Evolutionary conservation across 2,329 filamentous ascomycete genomes (phyloP).

Genomic region (Calonectria naviculata): DNA sequence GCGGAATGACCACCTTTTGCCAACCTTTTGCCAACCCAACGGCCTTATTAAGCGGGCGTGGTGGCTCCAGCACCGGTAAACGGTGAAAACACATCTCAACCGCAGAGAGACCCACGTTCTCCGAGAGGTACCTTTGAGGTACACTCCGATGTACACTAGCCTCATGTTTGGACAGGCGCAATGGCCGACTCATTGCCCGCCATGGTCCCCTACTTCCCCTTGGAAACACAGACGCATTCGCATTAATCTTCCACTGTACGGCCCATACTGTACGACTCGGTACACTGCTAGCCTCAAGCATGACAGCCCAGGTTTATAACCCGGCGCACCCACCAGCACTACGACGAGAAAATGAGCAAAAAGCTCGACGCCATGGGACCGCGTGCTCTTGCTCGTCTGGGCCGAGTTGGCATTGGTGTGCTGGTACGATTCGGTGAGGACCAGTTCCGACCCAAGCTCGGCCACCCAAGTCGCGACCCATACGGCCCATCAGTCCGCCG

Average conservation of each 20-base stretch:
- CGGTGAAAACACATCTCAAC: background rate
- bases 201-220: background rate
- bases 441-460: conserved; percentile 37
- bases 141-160: background rate
- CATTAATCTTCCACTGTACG: background rate
- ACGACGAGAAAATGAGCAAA: background rate
- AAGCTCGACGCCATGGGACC: background rate
- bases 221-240: background rate
- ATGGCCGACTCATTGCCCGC: background rate
- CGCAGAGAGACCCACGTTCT: background rate
- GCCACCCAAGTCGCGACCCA: conserved; percentile 2
- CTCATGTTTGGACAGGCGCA: background rate
- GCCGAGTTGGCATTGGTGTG: background rate
- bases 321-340: background rate
- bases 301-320: background rate
- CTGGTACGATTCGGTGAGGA: conserved; percentile 38
- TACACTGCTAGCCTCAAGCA: background rate
- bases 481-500: conserved; percentile 1
- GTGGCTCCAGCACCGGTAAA: background rate
- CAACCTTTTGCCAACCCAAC: conserved; percentile 4
- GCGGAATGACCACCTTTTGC: background rate
- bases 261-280: background rate
- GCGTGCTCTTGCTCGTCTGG: background rate
- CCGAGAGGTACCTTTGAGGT: background rate
- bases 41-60: background rate